phyloP scores from a whole-genome alignment of 2,329 filamentous ascomycete genomes.

The Pestalotiopsis sp. region DNA sequence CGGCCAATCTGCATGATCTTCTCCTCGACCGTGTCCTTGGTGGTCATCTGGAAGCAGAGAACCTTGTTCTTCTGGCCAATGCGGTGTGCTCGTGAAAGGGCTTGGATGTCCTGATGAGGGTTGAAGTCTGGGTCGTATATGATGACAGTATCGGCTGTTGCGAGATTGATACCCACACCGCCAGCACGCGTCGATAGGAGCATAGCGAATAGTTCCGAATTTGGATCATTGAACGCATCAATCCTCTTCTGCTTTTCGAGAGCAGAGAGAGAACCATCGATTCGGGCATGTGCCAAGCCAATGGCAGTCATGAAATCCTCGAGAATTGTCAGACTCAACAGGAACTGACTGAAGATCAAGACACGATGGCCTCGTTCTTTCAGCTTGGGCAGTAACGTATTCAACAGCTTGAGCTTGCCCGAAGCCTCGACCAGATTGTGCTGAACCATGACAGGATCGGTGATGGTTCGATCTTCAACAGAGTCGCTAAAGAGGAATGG shows the following conservation, averaged over 20 bases:
- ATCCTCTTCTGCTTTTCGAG: conserved; percentile 93
- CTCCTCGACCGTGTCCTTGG: conserved; percentile 85
- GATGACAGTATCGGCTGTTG: conserved; percentile 96
- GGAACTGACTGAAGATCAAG: conserved; percentile 93
- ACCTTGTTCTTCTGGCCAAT: conserved; percentile 98
- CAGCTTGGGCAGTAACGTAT: conserved; percentile 85
- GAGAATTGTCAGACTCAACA: conserved; percentile 83
- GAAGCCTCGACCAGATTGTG: conserved; percentile 90
- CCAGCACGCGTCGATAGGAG: conserved; percentile 91
- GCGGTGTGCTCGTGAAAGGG: conserved; percentile 88
- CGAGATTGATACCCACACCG: conserved; percentile 96
- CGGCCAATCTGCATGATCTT: conserved; percentile 95
- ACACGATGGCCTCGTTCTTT: conserved; percentile 85
- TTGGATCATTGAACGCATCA: conserved; percentile 86
- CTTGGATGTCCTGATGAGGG: conserved; percentile 96
- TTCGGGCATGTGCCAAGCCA: conserved; percentile 72
- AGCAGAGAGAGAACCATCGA: conserved; percentile 82
- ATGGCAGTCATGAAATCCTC: conserved; percentile 88
- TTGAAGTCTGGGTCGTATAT: conserved; percentile 98
- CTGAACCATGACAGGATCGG: conserved; percentile 62
- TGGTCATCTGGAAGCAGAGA: conserved; percentile 92
- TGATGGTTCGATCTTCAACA: conserved; percentile 79
- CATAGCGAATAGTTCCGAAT: conserved; percentile 85
- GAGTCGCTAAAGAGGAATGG: conserved; percentile 91
- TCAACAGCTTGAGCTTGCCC: conserved; percentile 81